Evolutionary conservation across 352 stramenopile genomes (phyloP), one percentile per base, ranked within the genome.

Genomic region (Thalassiosira sp.): DNA sequence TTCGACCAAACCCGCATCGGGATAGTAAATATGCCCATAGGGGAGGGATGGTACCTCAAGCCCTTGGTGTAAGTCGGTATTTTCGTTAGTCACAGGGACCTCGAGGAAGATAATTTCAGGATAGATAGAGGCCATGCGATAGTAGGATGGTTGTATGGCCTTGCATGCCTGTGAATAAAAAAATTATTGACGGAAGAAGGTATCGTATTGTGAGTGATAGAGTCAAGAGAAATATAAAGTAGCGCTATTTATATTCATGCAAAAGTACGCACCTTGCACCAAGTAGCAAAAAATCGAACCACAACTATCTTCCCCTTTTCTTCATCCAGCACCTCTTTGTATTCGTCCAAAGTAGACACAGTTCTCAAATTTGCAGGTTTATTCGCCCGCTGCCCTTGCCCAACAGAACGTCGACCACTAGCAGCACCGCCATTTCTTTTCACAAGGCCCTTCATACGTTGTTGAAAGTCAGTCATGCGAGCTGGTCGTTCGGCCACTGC

Each of bases 11-110:
- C 73, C 79, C 10, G 57, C 59, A 11, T 57, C 10, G 18, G 80
- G 81, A 65, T 88, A 66, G 43, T 91, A 91, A 67, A 91, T 89
- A 54, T 92, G 84, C 15, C 71, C 81, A 78, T 88, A 92, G 3
- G 86, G 86, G 5, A 92, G 33, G 20, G 49, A 76, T 25, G 79
- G 76, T 0, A 90, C 76, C 8, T 64, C 76, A 1, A 92, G 59
- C 15, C 86, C 86, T 77, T 92, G 80, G 68, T 90, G 86, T 11
- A 92, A 53, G 35, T 84, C 82, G 27, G 72, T 77, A 70, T 90
- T 92, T 8, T 84, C 43, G 24, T 87, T 75, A 13, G 74, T 85
- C 0, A 89, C 72, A 10, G 86, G 86, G 0, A 92, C 86, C 53
- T 92, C 84, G 5, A 92, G 68, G 60, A 92, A 92, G 2, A 79